Percentiles rank a stretch among this genome's conserved stretches.
phyloP scores from a whole-genome alignment of 176 grass and related monocot species.

The Neostapfia colusana region DNA sequence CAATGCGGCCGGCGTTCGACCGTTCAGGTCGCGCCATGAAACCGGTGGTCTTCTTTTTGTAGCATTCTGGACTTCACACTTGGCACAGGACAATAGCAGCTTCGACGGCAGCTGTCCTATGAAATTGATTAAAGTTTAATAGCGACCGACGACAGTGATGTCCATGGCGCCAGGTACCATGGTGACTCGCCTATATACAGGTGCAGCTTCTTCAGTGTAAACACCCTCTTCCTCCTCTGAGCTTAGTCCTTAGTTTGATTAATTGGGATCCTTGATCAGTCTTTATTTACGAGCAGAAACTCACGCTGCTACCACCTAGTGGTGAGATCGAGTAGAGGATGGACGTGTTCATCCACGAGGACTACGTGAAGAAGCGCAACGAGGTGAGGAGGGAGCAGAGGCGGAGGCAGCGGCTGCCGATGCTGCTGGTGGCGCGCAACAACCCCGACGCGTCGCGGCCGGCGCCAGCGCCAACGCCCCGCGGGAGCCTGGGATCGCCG shows the following conservation, averaged over 20 bases:
- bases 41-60: not conserved
- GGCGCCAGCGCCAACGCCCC: not conserved
- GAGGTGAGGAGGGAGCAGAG: conserved; percentile 50
- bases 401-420: conserved; percentile 39
- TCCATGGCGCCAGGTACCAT: not conserved
- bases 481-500: conserved; percentile 23
- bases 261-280: not conserved
- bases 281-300: not conserved
- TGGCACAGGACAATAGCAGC: conserved; percentile 40
- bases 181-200: conserved; percentile 24
- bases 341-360: conserved; percentile 77
- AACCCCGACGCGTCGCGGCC: conserved; percentile 7
- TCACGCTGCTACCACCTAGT: not conserved
- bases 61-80: conserved; percentile 41
- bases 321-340: conserved; percentile 18
- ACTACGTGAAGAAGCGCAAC: conserved; percentile 60
- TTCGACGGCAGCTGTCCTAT: not conserved
- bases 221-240: conserved; percentile 1
- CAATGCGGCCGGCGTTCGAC: not conserved
- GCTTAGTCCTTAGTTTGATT: not conserved
- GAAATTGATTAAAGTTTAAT: conserved; percentile 30
- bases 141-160: conserved; percentile 40
- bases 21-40: not conserved
- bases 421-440: conserved; percentile 32
- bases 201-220: conserved; percentile 1